phyloP scores from a whole-genome alignment of 306 rosid genomes.

The Cicer cuneatum region DNA sequence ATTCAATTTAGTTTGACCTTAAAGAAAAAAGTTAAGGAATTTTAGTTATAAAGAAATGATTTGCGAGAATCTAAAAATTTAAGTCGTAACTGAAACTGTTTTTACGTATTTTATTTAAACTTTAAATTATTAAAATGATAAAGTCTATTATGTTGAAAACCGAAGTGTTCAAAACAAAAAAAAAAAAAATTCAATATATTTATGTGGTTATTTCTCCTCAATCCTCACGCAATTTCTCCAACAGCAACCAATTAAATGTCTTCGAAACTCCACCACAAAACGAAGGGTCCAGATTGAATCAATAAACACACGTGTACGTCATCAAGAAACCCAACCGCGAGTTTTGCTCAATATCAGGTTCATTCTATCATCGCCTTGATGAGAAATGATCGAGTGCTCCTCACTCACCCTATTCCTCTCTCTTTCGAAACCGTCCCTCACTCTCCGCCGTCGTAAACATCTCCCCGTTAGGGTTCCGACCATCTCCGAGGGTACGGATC shows the following conservation, averaged over 20 bases:
- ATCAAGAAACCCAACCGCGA: slow-evolving; percentile 24
- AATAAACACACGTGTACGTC: slow-evolving; percentile 28
- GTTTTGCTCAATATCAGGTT: slow-evolving; percentile 23
- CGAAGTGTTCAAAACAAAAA: too few relatives aligned
- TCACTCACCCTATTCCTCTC: slow-evolving; percentile 31
- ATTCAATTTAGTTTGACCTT: too few relatives aligned
- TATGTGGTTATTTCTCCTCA: not conserved
- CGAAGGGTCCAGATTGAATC: slow-evolving; percentile 28
- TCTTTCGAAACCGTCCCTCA: not conserved
- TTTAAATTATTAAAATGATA: too few relatives aligned
- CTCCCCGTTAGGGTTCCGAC: slow-evolving; percentile 36
- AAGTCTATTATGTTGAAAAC: too few relatives aligned
- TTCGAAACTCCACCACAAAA: not conserved
- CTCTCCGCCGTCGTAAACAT: slow-evolving; percentile 39
- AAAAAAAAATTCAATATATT: not conserved
- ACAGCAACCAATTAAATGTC: not conserved
- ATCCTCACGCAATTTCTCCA: not conserved
- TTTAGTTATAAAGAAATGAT: too few relatives aligned
- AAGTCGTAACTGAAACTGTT: too few relatives aligned
- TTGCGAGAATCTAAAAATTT: too few relatives aligned
- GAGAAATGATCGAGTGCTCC: slow-evolving; percentile 49
- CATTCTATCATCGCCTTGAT: slow-evolving; percentile 22
- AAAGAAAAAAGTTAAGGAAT: too few relatives aligned
- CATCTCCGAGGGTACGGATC: slow-evolving; percentile 29
- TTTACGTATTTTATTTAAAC: too few relatives aligned